Base-by-base conservation (phyloP, 2,329 filamentous ascomycete species). In the Setomelanomma holmii region DNA sequence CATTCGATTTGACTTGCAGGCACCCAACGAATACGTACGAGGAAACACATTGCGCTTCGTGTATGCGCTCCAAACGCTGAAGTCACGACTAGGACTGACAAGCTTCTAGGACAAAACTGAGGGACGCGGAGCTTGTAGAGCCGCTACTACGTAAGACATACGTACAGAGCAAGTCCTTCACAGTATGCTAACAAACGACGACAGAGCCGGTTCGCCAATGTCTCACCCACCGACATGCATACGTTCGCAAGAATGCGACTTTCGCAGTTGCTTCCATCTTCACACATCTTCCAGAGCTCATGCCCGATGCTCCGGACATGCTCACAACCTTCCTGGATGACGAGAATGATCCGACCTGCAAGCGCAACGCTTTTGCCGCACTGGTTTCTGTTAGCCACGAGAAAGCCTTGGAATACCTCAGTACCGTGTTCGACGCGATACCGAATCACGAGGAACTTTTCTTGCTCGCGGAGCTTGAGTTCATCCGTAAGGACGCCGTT, bases 1-100 rank as follows among this genome's bases (percentile, higher is more conserved):
- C 62, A 98, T 99, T 71, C 89, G 93, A 71, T 96, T 98, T 76
- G 95, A 99, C 73, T 83, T 99, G 55, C 93, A 98, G 75, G 93
- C 97, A 69, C 88, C 95, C 51, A 98, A 99, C 81, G 95, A 99
- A 82, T 99, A 96, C 78, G 93, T 99, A 63, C 88, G 95, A 63
- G 95, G 95, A 73, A 97, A 97, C 75, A 99, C 95, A n/a, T 82
- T 99, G 57, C 91, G 95, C 69, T 99, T 98, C 79, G 86, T 99
- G 54, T 73, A 72, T 6, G 67, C 20, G 36, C 23, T 30, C 44
- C 16, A 3, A 5, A 21, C 11, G 17, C 4, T 19, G 24, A 11
- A 22, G 23, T 12, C 16, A 10, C 40, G 53, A n/a, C n/a, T n/a
- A n/a, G n/a, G n/a, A n/a, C 64, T 73, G 44, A 73, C 49, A 19